Base-by-base conservation (phyloP, 179 eudicot genomes). In the Pouteria campechiana region DNA sequence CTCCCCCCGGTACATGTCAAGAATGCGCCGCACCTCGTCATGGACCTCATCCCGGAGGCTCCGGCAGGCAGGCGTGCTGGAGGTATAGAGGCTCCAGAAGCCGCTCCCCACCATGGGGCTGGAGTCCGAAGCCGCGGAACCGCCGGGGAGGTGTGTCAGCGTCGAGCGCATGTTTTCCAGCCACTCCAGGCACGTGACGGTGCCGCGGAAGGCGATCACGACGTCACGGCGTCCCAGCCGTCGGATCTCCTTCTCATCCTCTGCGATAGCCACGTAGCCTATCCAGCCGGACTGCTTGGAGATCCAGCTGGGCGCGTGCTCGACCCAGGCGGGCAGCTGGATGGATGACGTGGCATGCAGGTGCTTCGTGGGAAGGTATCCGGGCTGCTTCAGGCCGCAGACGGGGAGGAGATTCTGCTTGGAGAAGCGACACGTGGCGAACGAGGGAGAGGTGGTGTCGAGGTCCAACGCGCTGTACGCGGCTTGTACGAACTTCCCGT, bases 151-250 rank as follows among this genome's bases (percentile, higher is more conserved):
- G 11, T 33, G 71, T 0, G 78, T 48, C 3, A 83, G 57, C 3
- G 69, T 75, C 52, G 81, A 87, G 5, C 94, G 47, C 11, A 86
- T 23, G 28, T 90, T 82, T 57, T 82, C 96, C 2, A 76, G 82
- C 96, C 96, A 90, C 65, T 90, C 98, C 1, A 79, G 76, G 44
- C 92, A 82, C 24, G 96, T 90, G 70, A 87, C 80, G 6, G 98
- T 90, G 15, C 98, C 98, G 0, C 98, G 87, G 7, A 86, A 60
- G 22, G 95, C 79, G 29, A 90, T 81, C 25, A 90, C 93, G 0
- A 90, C 68, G 22, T 90, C 98, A 7, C 98, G 66, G 21, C 98
- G 55, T 3, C 98, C 98, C 52, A 90, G 65, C 17, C 93, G 67
- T 0, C 71, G 57, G 14, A 86, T 75, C 61, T 79, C 74, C 29